Evolutionary conservation across 257 asterid species (phyloP).

Genomic region (Fraxinus quadrangulata): DNA sequence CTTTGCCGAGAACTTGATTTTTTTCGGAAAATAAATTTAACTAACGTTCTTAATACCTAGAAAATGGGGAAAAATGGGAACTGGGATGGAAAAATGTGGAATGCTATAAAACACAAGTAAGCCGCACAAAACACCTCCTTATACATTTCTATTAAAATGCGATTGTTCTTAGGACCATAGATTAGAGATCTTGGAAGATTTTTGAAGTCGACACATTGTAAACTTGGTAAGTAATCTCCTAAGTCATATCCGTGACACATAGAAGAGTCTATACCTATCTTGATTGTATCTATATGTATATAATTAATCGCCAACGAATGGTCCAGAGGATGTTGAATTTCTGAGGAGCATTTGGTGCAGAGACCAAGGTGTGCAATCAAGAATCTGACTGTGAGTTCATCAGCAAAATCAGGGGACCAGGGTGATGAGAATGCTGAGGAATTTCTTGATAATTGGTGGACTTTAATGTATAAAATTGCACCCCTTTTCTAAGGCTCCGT

Average conservation of each 20-base stretch:
- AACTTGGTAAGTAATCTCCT: neutral
- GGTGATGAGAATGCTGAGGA: neutral
- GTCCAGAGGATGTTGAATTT: conserved; percentile 31
- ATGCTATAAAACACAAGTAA: too few species aligned
- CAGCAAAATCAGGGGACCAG: conserved; percentile 29
- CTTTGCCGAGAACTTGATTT: too few species aligned
- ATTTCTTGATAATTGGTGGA: conserved; percentile 1
- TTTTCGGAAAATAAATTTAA: too few species aligned
- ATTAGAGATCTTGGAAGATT: neutral
- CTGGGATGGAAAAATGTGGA: too few species aligned
- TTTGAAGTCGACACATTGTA: neutral
- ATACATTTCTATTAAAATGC: too few species aligned
- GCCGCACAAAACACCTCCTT: too few species aligned
- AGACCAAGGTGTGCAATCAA: conserved; percentile 18
- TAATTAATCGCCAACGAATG: conserved; percentile 5
- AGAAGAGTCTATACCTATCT: neutral
- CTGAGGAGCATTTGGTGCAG: conserved; percentile 24
- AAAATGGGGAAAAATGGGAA: too few species aligned
- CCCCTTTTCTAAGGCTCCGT: conserved; percentile 30
- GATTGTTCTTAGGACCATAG: too few species aligned
- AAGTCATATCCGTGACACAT: too few species aligned
- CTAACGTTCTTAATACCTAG: too few species aligned
- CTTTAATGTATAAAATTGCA: conserved; percentile 16
- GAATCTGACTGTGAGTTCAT: conserved; percentile 11
- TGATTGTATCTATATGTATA: neutral